Evolutionary conservation across 768 basidiomycete species (phyloP).

Genomic region (Candolleomyces eurysporus): DNA sequence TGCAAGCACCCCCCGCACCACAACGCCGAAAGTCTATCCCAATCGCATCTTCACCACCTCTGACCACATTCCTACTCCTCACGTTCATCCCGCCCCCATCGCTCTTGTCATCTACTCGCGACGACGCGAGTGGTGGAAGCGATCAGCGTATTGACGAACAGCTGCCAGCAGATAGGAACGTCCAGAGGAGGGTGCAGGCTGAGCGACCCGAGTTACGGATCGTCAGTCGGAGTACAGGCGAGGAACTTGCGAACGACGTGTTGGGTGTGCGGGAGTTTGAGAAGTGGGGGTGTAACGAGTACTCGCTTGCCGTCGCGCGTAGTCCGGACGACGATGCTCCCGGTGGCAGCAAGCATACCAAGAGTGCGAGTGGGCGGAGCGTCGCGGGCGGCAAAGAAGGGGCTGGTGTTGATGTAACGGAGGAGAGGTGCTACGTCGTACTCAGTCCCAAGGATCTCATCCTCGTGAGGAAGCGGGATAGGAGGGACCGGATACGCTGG

Average conservation of each 20-base stretch:
- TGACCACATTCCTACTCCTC: conserved; percentile 81
- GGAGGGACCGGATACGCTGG: conserved; percentile 89
- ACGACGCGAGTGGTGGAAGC: background rate
- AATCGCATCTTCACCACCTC: conserved; percentile 19
- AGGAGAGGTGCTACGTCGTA: conserved; percentile 68
- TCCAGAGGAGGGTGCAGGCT: conserved; percentile 32
- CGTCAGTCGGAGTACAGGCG: conserved; percentile 77
- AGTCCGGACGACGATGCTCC: conserved; percentile 2
- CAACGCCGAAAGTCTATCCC: background rate
- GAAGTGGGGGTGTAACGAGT: conserved; percentile 91
- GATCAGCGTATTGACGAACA: background rate
- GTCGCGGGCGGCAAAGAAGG: conserved; percentile 11
- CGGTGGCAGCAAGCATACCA: background rate
- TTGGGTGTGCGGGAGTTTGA: conserved; percentile 77
- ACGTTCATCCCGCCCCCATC: conserved; percentile 70
- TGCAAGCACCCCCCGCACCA: background rate
- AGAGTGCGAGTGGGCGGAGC: too few species aligned
- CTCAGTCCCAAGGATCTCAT: conserved; percentile 86
- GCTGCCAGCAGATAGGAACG: background rate
- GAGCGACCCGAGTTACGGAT: conserved; percentile 94
- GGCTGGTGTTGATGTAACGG: conserved; percentile 27
- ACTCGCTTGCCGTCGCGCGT: conserved; percentile 28
- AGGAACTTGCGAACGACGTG: conserved; percentile 85
- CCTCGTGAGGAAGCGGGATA: conserved; percentile 83
- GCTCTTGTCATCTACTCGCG: background rate